phyloP scores from a whole-genome alignment of 371 early-diverging fungal species.

The Apophysomyces ossiformis region DNA sequence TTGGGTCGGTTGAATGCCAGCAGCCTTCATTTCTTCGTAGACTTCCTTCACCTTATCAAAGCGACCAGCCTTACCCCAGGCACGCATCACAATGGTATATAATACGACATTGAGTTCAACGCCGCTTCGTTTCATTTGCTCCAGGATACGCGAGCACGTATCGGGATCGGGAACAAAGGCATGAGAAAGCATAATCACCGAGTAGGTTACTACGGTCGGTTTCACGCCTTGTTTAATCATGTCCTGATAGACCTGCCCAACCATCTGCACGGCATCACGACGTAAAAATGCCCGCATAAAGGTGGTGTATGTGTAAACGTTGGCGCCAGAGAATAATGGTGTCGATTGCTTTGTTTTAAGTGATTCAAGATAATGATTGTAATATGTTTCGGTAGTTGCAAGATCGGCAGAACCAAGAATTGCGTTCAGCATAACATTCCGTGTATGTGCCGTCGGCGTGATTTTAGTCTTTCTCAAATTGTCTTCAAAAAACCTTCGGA shows the following conservation, averaged over 20 bases:
- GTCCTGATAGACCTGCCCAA: conserved; percentile 45
- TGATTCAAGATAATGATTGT: conserved; percentile 29
- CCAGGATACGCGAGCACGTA: conserved; percentile 36
- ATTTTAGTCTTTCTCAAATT: neutral
- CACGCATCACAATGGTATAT: conserved; percentile 54
- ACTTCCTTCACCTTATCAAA: conserved; percentile 41
- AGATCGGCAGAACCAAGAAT: conserved; percentile 30
- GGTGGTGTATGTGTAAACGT: conserved; percentile 45
- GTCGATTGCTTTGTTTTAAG: conserved; percentile 14
- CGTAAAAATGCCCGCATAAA: conserved; percentile 58
- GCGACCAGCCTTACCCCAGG: conserved; percentile 48
- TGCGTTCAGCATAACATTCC: conserved; percentile 47
- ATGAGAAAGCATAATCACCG: conserved; percentile 49
- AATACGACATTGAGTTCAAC: conserved; percentile 38
- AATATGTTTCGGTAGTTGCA: conserved; percentile 30
- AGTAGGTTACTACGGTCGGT: conserved; percentile 46
- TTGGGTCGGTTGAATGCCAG: conserved; percentile 41
- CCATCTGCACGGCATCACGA: conserved; percentile 38
- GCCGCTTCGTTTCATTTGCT: conserved; percentile 30
- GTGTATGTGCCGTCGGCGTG: conserved; percentile 33
- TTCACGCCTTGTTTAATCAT: conserved; percentile 40
- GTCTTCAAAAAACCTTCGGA: conserved; percentile 36
- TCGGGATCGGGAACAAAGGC: conserved; percentile 52
- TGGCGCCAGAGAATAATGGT: conserved; percentile 28
- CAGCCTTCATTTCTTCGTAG: conserved; percentile 45